Evolutionary conservation across 73 alveolate genomes (phyloP).

Genomic region (Tetrahymena thermophila): DNA sequence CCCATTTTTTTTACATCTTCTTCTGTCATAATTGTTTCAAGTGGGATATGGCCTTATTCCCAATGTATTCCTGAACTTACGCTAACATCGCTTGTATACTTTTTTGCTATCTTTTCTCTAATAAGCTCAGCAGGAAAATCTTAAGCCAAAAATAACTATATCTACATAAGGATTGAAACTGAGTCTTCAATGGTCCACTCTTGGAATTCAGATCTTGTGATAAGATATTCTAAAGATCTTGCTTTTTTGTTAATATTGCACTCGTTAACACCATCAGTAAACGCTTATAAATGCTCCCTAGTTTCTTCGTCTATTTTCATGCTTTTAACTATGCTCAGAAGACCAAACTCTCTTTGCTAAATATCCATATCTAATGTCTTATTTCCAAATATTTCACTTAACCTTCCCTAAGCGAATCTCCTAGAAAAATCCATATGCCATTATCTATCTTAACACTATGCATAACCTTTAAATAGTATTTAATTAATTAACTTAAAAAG

Average conservation of each 20-base stretch:
- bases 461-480: neutral
- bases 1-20: neutral
- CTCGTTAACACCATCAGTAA: slow-evolving; percentile 87
- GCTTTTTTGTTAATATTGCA: slow-evolving; percentile 47
- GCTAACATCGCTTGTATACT: neutral
- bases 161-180: slow-evolving; percentile 50
- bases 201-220: slow-evolving; percentile 49
- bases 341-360: neutral
- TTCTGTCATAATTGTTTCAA: neutral
- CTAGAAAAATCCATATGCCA: slow-evolving; percentile 16
- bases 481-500: neutral
- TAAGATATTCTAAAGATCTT: slow-evolving; percentile 76
- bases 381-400: slow-evolving; percentile 35
- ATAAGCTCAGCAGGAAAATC: neutral
- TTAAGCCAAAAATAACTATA: neutral
- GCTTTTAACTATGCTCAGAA: neutral
- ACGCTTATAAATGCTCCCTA: slow-evolving; percentile 38
- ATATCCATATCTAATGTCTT: neutral
- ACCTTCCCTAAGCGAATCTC: slow-evolving; percentile 30
- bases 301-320: slow-evolving; percentile 33
- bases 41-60: neutral
- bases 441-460: slow-evolving; percentile 33
- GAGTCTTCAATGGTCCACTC: slow-evolving; percentile 76
- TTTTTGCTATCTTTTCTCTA: neutral
- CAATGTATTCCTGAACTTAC: neutral